Percentiles rank a stretch among this genome's conserved stretches.
Conservation (phyloP, 1,284 basidiomycete genomes). For the Takashimella koratensis region DNA sequence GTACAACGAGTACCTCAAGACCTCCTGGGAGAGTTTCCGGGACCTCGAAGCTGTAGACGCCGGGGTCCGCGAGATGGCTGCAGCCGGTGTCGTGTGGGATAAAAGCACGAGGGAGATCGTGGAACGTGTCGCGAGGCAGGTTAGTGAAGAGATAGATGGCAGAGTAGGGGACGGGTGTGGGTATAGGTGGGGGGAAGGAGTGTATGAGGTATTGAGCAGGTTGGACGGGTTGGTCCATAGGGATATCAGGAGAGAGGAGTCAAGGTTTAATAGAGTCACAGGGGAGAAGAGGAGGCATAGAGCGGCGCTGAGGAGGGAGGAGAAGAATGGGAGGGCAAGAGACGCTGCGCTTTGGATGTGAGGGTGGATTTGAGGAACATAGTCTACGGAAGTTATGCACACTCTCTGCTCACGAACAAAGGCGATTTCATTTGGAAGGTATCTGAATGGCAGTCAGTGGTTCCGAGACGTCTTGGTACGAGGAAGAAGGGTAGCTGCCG, state of each 20-base stretch:
- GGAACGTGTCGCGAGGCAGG: constrained; percentile 64
- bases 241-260: constrained; percentile 20
- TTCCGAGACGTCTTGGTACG: too few relatives aligned
- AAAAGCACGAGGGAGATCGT: constrained; percentile 58
- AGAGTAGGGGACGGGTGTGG: constrained; percentile 1
- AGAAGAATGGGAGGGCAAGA: too few relatives aligned
- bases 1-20: constrained; percentile 78
- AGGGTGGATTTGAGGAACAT: too few relatives aligned
- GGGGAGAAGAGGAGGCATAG: constrained; percentile 14
- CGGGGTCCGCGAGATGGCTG: constrained; percentile 72
- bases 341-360: too few relatives aligned
- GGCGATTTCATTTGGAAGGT: too few relatives aligned
- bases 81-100: constrained; percentile 68
- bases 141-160: constrained; percentile 35
- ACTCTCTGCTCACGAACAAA: too few relatives aligned
- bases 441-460: too few relatives aligned
- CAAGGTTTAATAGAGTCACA: constrained; percentile 9
- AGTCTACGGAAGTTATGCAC: too few relatives aligned
- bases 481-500: too few relatives aligned
- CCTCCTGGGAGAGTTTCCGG: constrained; percentile 73
- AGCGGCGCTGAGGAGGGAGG: constrained; percentile 1
- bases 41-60: constrained; percentile 69
- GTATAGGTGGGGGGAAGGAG: constrained; percentile 14
- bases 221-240: constrained; percentile 22
- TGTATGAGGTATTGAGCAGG: constrained; percentile 13